These are phyloP conservation scores for Leucocoprinus birnbaumii DNA, from an alignment of 768 basidiomycete species.

Conservation along the genomic window DNA sequence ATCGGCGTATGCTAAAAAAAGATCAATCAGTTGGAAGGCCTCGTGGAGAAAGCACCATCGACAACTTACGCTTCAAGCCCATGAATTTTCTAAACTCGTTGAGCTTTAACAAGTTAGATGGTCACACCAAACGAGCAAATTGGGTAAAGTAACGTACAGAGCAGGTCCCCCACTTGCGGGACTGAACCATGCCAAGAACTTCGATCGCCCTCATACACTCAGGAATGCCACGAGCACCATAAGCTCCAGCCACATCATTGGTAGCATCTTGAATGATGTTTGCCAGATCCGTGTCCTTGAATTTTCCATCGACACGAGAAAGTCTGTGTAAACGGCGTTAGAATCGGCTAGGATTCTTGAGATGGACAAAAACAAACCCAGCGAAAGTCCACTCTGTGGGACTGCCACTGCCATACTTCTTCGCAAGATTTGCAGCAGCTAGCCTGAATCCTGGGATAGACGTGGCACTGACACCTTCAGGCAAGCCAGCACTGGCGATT, in stretches of 20 bases:
- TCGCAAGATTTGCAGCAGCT: constrained; percentile 26
- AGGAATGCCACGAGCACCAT: constrained; percentile 68
- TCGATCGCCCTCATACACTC: constrained; percentile 65
- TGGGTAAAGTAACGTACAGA: constrained; percentile 41
- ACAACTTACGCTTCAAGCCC: constrained; percentile 57
- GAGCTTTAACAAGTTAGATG: constrained; percentile 31
- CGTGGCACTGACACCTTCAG: constrained; percentile 34
- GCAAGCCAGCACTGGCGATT: constrained; percentile 34
- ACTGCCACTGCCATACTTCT: constrained; percentile 19
- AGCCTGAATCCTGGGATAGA: constrained; percentile 34
- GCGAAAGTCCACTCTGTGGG: constrained; percentile 55
- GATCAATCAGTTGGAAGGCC: neutral
- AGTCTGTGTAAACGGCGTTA: constrained; percentile 30
- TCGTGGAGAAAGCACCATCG: neutral
- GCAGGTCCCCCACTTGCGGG: constrained; percentile 68
- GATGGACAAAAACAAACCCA: constrained; percentile 29
- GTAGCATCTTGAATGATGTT: constrained; percentile 61
- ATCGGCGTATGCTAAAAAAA: constrained; percentile 48
- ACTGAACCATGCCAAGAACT: constrained; percentile 64
- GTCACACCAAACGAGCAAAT: constrained; percentile 1
- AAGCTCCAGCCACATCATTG: constrained; percentile 55
- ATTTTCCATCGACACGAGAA: constrained; percentile 53
- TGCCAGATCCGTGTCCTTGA: constrained; percentile 63
- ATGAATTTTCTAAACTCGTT: constrained; percentile 76
- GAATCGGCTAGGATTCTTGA: neutral